phyloP scores from a whole-genome alignment of 2,329 filamentous ascomycete species.

The Ascosphaera pollenicola region DNA sequence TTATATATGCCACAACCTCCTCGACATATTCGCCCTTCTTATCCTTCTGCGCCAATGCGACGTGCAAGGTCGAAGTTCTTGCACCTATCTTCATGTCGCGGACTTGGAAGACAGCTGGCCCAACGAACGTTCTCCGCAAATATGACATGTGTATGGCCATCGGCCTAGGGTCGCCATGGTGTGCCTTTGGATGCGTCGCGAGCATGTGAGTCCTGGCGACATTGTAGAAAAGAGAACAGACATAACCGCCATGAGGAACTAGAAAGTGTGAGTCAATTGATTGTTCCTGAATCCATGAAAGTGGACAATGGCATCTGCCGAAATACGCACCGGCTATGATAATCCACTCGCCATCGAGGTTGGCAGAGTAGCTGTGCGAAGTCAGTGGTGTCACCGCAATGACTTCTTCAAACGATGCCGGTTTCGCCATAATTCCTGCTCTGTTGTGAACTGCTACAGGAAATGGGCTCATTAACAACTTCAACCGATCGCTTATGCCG shows the following conservation, averaged over 20 bases:
- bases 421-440: not conserved
- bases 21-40: constrained; percentile 21
- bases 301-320: constrained; percentile 8
- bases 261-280: constrained; percentile 2
- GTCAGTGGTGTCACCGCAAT: constrained; percentile 15
- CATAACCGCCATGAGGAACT: constrained; percentile 53
- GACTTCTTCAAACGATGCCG: constrained; percentile 15
- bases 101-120: constrained; percentile 34
- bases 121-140: constrained; percentile 37
- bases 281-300: too few species aligned
- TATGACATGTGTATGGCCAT: constrained; percentile 44
- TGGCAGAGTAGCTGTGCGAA: constrained; percentile 35
- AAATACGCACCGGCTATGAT: constrained; percentile 32
- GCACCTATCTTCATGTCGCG: constrained; percentile 42
- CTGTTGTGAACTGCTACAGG: too few species aligned
- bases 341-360: constrained; percentile 37
- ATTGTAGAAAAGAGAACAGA: constrained; percentile 38
- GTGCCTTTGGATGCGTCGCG: constrained; percentile 32
- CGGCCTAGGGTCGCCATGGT: constrained; percentile 28
- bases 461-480: too few species aligned
- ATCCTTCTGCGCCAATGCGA: constrained; percentile 28
- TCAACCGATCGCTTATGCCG: too few species aligned
- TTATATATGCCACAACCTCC: constrained; percentile 43
- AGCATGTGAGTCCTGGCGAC: constrained; percentile 38
- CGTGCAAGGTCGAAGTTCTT: constrained; percentile 40